phyloP scores from a whole-genome alignment of 2,329 filamentous ascomycete species.

The Polychaeton citri region DNA sequence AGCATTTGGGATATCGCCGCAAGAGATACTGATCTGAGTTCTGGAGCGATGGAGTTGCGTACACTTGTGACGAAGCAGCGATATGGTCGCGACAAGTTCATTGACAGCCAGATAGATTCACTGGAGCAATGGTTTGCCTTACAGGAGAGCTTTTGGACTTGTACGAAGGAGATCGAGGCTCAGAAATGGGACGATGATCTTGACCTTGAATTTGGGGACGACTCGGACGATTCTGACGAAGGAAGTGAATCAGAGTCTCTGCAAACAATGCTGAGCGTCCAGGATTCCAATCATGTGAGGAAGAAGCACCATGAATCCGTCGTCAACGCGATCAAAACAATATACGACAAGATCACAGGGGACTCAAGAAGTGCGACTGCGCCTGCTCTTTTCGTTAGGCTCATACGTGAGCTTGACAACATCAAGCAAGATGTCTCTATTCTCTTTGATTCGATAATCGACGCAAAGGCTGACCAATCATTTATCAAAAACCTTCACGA shows the following conservation, averaged over 20 bases:
- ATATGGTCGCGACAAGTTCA: constrained; percentile 56
- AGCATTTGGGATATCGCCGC: constrained; percentile 14
- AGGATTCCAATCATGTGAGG: constrained; percentile 55
- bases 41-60: constrained; percentile 45
- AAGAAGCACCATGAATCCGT: constrained; percentile 39
- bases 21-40: constrained; percentile 11
- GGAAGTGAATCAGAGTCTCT: constrained; percentile 32
- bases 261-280: constrained; percentile 54
- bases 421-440: constrained; percentile 40
- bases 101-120: constrained; percentile 46
- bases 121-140: constrained; percentile 64
- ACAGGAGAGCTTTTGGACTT: constrained; percentile 51
- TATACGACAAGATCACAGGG: not conserved
- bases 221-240: constrained; percentile 50
- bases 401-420: constrained; percentile 60
- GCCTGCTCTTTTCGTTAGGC: constrained; percentile 50
- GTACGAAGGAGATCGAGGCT: constrained; percentile 51
- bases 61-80: constrained; percentile 54
- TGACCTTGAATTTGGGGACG: constrained; percentile 52
- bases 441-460: not conserved
- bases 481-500: constrained; percentile 53
- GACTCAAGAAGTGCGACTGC: not conserved
- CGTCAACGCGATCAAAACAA: constrained; percentile 33
- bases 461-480: not conserved
- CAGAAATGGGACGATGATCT: constrained; percentile 66